A percentile compares a stretch with the other conserved stretches of the same genome.
These are phyloP conservation scores for Lactarius sanguifluus DNA, from an alignment of 768 basidiomycete genomes.

Conservation along the genomic window DNA sequence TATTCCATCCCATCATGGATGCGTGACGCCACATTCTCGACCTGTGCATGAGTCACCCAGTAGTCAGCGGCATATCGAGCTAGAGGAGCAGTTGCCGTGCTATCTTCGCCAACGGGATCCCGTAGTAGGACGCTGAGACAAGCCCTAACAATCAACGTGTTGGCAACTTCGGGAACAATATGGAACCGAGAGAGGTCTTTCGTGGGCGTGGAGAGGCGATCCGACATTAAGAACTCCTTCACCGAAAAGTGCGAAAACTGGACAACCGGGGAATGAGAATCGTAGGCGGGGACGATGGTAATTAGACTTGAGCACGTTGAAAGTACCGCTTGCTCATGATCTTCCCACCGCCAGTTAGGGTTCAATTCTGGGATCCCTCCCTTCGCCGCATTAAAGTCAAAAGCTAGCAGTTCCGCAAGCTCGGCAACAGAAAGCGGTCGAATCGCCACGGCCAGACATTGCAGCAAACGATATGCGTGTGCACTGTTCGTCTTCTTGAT, in stretches of 20 bases:
- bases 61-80: not conserved
- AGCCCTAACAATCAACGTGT: not conserved
- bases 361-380: not conserved
- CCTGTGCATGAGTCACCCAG: not conserved
- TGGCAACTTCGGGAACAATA: not conserved
- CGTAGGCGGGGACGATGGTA: not conserved
- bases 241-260: conserved; percentile 1
- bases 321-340: not conserved
- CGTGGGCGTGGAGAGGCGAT: not conserved
- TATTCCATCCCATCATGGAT: no score
- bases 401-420: not conserved
- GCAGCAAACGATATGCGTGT: not conserved
- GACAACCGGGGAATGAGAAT: not conserved
- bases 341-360: not conserved
- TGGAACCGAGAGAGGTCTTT: not conserved
- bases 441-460: not conserved
- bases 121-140: not conserved
- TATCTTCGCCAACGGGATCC: no score
- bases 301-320: not conserved
- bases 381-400: not conserved
- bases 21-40: no score
- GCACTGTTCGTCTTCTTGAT: not conserved
- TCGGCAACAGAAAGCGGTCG: not conserved
- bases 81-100: not conserved
- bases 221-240: not conserved